A percentile compares a stretch with the other conserved stretches of the same genome.
These are phyloP conservation scores for Tylopilus rubrobrunneus DNA, from an alignment of 768 basidiomycete species.

Conservation along the genomic window DNA sequence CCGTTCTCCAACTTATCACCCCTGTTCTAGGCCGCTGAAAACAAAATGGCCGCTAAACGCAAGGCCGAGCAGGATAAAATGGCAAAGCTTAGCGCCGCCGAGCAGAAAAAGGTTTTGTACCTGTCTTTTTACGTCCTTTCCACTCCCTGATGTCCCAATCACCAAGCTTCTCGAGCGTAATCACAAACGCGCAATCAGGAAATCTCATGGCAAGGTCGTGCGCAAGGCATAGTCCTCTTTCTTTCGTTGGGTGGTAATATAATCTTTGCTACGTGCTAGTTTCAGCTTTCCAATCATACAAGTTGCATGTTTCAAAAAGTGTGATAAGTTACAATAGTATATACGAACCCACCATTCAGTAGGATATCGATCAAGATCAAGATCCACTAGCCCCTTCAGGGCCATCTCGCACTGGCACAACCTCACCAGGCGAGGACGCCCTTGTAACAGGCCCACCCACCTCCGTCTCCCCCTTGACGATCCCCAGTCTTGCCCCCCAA, in stretches of 20 bases:
- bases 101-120: constrained; percentile 71
- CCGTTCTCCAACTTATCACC: neutral
- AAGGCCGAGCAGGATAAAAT: constrained; percentile 71
- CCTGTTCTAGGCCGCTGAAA: constrained; percentile 48
- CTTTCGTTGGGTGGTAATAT: neutral
- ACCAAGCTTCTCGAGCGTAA: constrained; percentile 66
- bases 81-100: constrained; percentile 67
- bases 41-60: constrained; percentile 68
- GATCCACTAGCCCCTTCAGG: constrained; percentile 3
- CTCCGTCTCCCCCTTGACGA: constrained; percentile 25
- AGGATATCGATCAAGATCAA: constrained; percentile 15
- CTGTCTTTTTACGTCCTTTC: neutral
- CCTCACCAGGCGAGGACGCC: constrained; percentile 14
- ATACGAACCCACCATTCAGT: neutral
- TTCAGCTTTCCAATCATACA: constrained; percentile 6
- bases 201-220: constrained; percentile 62
- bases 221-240: constrained; percentile 21
- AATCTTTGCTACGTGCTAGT: constrained; percentile 2
- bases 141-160: constrained; percentile 1
- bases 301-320: constrained; percentile 10
- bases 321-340: constrained; percentile 6
- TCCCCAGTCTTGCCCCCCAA: constrained; percentile 67
- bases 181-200: constrained; percentile 66
- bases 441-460: constrained; percentile 18
- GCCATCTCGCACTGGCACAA: neutral